These are phyloP conservation scores for Candida nonsorbophila DNA, from an alignment of 805 yeast genomes.

Conservation along the genomic window DNA sequence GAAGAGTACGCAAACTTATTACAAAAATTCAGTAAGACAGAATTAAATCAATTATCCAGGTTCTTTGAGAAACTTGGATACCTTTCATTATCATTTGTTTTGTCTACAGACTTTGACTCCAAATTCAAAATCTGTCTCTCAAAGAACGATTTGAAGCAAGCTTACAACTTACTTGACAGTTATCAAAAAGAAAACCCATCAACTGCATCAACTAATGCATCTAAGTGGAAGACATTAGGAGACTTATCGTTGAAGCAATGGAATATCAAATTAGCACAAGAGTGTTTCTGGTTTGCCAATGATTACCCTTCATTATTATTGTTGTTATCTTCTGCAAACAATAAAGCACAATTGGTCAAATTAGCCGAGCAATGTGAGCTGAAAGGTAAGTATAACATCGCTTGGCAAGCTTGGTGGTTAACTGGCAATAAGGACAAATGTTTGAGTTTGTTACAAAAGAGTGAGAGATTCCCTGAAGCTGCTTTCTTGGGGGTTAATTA, in stretches of 20 bases:
- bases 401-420: slow-evolving; percentile 89
- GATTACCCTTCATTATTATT: slow-evolving; percentile 81
- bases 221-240: slow-evolving; percentile 88
- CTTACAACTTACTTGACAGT: slow-evolving; percentile 45
- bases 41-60: slow-evolving; percentile 75
- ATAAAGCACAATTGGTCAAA: slow-evolving; percentile 51
- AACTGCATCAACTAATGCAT: slow-evolving; percentile 23
- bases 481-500: slow-evolving; percentile 75
- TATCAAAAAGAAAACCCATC: slow-evolving; percentile 46
- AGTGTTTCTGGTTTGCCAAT: slow-evolving; percentile 70
- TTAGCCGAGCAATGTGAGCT: slow-evolving; percentile 64
- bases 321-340: slow-evolving; percentile 76
- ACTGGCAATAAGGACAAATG: slow-evolving; percentile 66
- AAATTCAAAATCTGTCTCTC: slow-evolving; percentile 84
- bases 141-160: slow-evolving; percentile 66
- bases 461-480: slow-evolving; percentile 79
- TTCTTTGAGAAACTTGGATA: slow-evolving; percentile 92
- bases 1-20: slow-evolving; percentile 44
- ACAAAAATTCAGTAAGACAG: slow-evolving; percentile 59
- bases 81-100: slow-evolving; percentile 72
- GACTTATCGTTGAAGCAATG: slow-evolving; percentile 77
- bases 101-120: slow-evolving; percentile 86
- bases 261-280: slow-evolving; percentile 76
- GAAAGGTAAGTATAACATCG: slow-evolving; percentile 82
- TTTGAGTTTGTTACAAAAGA: slow-evolving; percentile 56